phyloP scores from a whole-genome alignment of 371 early-diverging fungal species.

The Mucor sp. region DNA sequence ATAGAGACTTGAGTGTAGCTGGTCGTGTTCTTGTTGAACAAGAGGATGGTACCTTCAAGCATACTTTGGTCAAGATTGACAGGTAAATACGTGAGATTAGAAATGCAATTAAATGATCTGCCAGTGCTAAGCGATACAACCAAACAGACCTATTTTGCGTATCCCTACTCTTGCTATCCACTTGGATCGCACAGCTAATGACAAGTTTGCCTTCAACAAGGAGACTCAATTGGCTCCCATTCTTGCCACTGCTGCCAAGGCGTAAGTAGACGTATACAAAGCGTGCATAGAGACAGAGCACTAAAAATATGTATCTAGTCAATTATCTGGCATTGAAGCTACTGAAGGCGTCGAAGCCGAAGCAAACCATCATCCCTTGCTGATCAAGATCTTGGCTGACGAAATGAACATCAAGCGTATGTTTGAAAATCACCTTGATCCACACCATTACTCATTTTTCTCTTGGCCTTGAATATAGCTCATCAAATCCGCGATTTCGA shows the following conservation, averaged over 20 bases:
- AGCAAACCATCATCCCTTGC: conserved; percentile 74
- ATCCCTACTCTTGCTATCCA: conserved; percentile 97
- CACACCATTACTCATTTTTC: not conserved
- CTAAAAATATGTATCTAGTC: conserved; percentile 13
- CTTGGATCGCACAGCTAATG: conserved; percentile 82
- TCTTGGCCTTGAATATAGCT: conserved; percentile 34
- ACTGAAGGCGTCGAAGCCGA: conserved; percentile 35
- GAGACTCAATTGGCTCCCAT: conserved; percentile 93
- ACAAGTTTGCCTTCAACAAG: conserved; percentile 91
- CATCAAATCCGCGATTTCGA: conserved; percentile 91
- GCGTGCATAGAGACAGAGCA: not conserved
- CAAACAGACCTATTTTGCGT: conserved; percentile 79
- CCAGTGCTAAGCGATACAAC: not conserved
- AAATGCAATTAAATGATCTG: not conserved
- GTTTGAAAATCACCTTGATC: not conserved
- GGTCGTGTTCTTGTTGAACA: conserved; percentile 88
- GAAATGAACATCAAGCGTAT: conserved; percentile 73
- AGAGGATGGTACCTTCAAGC: conserved; percentile 64
- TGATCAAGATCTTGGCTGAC: conserved; percentile 74
- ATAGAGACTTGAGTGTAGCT: conserved; percentile 92
- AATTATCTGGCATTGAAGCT: conserved; percentile 33
- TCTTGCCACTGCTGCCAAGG: conserved; percentile 76
- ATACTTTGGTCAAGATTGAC: conserved; percentile 74
- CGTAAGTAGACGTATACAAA: conserved; percentile 35
- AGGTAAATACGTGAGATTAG: conserved; percentile 39